Conservation (phyloP, 495 filamentous ascomycete genomes). For the Hypoxylon cercidicola region DNA sequence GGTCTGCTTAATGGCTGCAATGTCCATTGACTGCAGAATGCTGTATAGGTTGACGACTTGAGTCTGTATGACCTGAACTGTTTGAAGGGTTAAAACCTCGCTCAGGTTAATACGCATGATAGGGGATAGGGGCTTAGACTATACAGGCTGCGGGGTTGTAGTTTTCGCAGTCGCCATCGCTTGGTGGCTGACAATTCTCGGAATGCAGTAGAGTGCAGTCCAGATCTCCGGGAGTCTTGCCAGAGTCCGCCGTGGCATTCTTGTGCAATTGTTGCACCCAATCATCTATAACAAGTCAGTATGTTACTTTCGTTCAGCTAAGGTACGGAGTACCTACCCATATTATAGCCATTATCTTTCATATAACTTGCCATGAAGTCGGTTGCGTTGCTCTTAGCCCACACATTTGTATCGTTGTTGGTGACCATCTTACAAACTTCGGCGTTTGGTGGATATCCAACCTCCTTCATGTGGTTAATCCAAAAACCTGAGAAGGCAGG, state of each 20-base stretch:
- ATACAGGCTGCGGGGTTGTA: conserved; percentile 8
- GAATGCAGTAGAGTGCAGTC: conserved; percentile 5
- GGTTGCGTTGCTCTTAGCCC: not conserved
- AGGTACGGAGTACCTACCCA: not conserved
- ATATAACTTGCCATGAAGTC: not conserved
- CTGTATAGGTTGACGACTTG: conserved; percentile 10
- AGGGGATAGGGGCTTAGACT: not conserved
- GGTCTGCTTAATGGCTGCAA: conserved; percentile 5
- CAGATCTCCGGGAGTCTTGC: not conserved
- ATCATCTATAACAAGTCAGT: not conserved
- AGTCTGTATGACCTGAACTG: conserved; percentile 3
- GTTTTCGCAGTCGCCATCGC: conserved; percentile 3
- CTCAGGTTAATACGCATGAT: not conserved
- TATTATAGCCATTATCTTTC: not conserved
- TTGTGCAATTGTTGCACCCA: conserved; percentile 10
- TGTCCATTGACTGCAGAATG: conserved; percentile 5
- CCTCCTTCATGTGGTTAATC: not conserved
- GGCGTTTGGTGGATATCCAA: not conserved
- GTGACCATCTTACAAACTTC: conserved; percentile 6
- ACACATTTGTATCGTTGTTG: not conserved
- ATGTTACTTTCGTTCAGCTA: not conserved
- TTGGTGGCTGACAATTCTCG: conserved; percentile 1
- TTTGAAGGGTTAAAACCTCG: not conserved
- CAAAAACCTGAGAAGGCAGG: not conserved
- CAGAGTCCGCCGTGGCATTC: conserved; percentile 4